Evolutionary conservation across 768 basidiomycete genomes (phyloP).

Genomic region (Fomitopsis serialis): DNA sequence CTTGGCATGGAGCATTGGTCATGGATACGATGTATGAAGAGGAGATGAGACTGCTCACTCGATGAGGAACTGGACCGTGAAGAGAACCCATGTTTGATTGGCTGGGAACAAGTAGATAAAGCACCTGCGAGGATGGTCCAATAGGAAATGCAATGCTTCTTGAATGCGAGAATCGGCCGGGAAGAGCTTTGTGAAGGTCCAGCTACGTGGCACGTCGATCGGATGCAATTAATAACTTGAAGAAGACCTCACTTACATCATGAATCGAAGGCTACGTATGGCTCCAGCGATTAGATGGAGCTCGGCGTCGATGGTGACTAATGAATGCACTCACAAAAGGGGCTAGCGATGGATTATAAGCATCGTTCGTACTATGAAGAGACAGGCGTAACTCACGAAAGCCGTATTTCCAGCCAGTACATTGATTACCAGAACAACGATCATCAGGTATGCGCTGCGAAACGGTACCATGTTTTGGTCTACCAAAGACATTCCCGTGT

Average conservation of each 20-base stretch:
- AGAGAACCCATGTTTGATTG: constrained; percentile 88
- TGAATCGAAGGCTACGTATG: constrained; percentile 59
- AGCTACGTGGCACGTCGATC: constrained; percentile 42
- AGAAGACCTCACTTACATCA: constrained; percentile 55
- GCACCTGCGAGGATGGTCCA: constrained; percentile 91
- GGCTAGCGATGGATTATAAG: constrained; percentile 48
- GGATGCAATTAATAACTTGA: background rate
- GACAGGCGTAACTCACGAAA: constrained; percentile 33
- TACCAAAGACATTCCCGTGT: constrained; percentile 43
- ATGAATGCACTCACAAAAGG: constrained; percentile 59
- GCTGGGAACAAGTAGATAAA: constrained; percentile 88
- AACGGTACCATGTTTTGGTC: constrained; percentile 52
- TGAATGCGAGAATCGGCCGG: constrained; percentile 50
- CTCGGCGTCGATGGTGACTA: background rate
- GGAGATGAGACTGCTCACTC: constrained; percentile 68
- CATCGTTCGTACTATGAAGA: too few species aligned
- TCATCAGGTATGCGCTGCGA: constrained; percentile 40
- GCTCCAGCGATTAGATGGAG: background rate
- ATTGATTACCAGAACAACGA: constrained; percentile 35
- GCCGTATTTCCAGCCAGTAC: constrained; percentile 54
- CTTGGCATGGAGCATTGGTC: background rate
- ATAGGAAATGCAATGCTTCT: constrained; percentile 82
- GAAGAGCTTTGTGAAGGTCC: constrained; percentile 61
- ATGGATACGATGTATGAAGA: background rate
- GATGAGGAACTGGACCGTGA: constrained; percentile 57